Base-by-base conservation (phyloP, 2,329 filamentous ascomycete species). In the Bipolaris gigantea region DNA sequence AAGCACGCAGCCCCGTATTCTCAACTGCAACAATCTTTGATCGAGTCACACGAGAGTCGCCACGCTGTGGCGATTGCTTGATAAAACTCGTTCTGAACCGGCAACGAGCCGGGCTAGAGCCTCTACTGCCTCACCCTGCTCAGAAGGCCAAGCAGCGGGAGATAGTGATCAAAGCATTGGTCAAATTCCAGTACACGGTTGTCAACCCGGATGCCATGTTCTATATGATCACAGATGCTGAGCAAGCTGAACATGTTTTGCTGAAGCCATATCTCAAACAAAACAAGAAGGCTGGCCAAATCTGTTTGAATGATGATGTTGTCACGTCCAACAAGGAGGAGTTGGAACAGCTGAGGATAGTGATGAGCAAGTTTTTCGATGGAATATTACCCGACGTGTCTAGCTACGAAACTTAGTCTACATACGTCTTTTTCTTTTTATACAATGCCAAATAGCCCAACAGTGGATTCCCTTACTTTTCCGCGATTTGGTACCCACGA, bases 221-320 rank as follows among this genome's bases (percentile, higher is more conserved):
- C 57, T 70, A 74, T 43, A 77, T 78, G 76, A 63, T 79, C 46
- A 77, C 75, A 25, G 77, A 78, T 61, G 75, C 76, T 2, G 75
- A 78, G 57, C 75, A 78, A 53, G 75, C 73, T 0, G 67, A 75
- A 55, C 70, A 69, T 16, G 65, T 72, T 16, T 58, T 77, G 6
- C 62, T 77, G 6, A 73, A 76, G 30, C 65, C 73, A 13, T 69
- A 72, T 30, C 66, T 75, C 36, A 68, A 66, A 54, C 53, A 71
- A 19, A 64, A 66, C 21, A 73, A 71, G 47, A 71, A 72, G 48
- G 64, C 61, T 0, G 75, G 75, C 1, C 76, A 77, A 55, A 72
- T 76, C 33, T 79, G 76, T 48, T 62, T 78, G 19, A 77, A 78
- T 50, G 76, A 78, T 62, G 76, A 78, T 64, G 75, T 78, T 3